Conservation (phyloP, 768 basidiomycete species). For the Boletus rufocinnamomeus region DNA sequence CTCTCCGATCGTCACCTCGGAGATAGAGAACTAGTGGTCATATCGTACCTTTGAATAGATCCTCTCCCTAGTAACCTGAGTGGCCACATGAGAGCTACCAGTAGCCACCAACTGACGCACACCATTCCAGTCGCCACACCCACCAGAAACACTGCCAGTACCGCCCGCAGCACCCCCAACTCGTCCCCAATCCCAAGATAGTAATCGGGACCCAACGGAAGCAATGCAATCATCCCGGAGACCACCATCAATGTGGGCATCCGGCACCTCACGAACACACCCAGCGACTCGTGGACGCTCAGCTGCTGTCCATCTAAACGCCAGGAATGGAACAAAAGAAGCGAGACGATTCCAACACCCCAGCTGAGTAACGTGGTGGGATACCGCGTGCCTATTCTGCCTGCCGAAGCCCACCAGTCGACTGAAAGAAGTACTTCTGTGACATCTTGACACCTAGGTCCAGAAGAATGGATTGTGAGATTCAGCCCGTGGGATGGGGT, state of each 20-base stretch:
- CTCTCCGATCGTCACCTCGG: neutral
- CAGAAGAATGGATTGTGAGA: slow-evolving; percentile 61
- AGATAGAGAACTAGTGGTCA: neutral
- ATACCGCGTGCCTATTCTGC: slow-evolving; percentile 73
- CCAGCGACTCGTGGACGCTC: slow-evolving; percentile 50
- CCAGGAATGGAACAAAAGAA: slow-evolving; percentile 60
- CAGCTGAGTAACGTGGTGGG: slow-evolving; percentile 71
- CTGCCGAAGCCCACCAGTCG: slow-evolving; percentile 72
- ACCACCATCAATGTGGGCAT: slow-evolving; percentile 45
- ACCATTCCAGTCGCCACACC: slow-evolving; percentile 68
- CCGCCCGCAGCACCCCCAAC: slow-evolving; percentile 38
- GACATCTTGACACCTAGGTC: slow-evolving; percentile 45
- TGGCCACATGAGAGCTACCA: slow-evolving; percentile 51
- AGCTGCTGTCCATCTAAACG: slow-evolving; percentile 39
- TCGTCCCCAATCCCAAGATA: slow-evolving; percentile 64
- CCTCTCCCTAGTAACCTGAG: slow-evolving; percentile 26
- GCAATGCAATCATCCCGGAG: slow-evolving; percentile 48
- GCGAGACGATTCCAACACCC: slow-evolving; percentile 66
- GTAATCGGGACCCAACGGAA: slow-evolving; percentile 57
- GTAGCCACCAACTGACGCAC: slow-evolving; percentile 55
- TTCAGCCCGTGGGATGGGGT: slow-evolving; percentile 42
- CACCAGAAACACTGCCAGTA: slow-evolving; percentile 58
- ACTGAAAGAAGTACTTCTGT: slow-evolving; percentile 51
- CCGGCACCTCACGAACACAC: slow-evolving; percentile 40
- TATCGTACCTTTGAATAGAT: slow-evolving; percentile 19